Evolutionary conservation across 1,284 basidiomycete genomes (phyloP).

Genomic region (Ceratobasidium sp.): DNA sequence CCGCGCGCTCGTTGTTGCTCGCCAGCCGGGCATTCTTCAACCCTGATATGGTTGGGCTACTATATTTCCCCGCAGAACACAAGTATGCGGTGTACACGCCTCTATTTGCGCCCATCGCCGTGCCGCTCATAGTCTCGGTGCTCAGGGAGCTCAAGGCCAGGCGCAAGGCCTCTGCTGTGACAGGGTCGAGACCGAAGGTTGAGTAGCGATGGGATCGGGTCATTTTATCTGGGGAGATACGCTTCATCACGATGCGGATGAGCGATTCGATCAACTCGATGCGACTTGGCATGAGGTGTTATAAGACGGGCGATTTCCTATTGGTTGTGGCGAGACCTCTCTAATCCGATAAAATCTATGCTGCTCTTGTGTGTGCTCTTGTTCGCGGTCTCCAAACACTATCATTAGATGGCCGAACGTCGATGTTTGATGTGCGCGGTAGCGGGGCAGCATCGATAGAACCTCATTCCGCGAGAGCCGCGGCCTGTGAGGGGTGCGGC

Average conservation of each 20-base stretch:
- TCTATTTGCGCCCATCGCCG: constrained; percentile 87
- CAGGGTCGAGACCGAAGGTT: constrained; percentile 16
- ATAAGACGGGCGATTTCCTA: constrained; percentile 5
- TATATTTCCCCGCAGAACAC: constrained; percentile 98
- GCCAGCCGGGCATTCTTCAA: constrained; percentile 96
- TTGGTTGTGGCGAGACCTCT: constrained; percentile 27
- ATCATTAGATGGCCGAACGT: not conserved
- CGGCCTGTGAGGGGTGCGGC: not conserved
- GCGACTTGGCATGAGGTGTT: constrained; percentile 30
- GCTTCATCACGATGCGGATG: not conserved
- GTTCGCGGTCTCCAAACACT: not conserved
- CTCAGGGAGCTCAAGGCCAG: constrained; percentile 69
- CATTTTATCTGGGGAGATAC: constrained; percentile 8
- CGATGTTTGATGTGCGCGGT: constrained; percentile 34
- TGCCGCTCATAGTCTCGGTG: constrained; percentile 83
- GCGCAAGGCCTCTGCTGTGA: constrained; percentile 23
- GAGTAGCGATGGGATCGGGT: constrained; percentile 28
- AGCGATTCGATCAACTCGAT: constrained; percentile 10
- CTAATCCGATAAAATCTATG: constrained; percentile 33
- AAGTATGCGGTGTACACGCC: constrained; percentile 96
- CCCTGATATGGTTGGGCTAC: constrained; percentile 92
- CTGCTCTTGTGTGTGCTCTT: not conserved
- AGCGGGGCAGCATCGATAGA: constrained; percentile 31
- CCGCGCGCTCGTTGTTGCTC: constrained; percentile 75
- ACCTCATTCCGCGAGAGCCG: not conserved